A percentile compares a stretch with the other conserved stretches of the same genome.
Conservation (phyloP, 2,329 filamentous ascomycete species). For the Colletotrichum sojae region DNA sequence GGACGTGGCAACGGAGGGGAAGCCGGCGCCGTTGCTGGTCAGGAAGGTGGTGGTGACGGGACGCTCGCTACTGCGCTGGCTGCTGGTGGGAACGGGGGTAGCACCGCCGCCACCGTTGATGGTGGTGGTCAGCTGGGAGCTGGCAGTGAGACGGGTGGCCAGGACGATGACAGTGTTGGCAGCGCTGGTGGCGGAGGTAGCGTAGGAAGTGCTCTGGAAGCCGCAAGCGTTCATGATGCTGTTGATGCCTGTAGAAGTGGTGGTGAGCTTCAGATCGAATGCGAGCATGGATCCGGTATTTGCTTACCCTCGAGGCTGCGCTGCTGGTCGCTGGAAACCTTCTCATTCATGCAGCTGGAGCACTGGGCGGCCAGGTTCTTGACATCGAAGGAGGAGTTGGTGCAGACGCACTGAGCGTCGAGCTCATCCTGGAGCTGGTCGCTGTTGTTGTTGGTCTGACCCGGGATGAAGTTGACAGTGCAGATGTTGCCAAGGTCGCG, state of each 20-base stretch:
- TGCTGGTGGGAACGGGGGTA: conserved; percentile 4
- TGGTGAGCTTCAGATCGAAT: neutral
- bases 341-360: conserved; percentile 55
- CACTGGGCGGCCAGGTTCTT: conserved; percentile 45
- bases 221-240: conserved; percentile 52
- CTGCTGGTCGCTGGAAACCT: conserved; percentile 42
- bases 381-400: conserved; percentile 39
- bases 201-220: conserved; percentile 51
- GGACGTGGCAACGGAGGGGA: conserved; percentile 39
- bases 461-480: conserved; percentile 48
- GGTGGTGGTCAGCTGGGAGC: conserved; percentile 53
- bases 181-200: conserved; percentile 41
- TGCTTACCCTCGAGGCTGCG: conserved; percentile 38
- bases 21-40: conserved; percentile 32
- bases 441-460: conserved; percentile 41
- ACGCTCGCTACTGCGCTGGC: conserved; percentile 14
- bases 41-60: conserved; percentile 40
- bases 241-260: conserved; percentile 49
- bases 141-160: conserved; percentile 50
- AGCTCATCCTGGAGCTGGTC: conserved; percentile 36
- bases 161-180: conserved; percentile 49
- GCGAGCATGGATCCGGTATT: neutral
- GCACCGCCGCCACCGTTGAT: conserved; percentile 44
- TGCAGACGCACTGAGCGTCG: conserved; percentile 40
- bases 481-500: conserved; percentile 53